Conservation (phyloP, 306 rosid species). For the Quercus variabilis region DNA sequence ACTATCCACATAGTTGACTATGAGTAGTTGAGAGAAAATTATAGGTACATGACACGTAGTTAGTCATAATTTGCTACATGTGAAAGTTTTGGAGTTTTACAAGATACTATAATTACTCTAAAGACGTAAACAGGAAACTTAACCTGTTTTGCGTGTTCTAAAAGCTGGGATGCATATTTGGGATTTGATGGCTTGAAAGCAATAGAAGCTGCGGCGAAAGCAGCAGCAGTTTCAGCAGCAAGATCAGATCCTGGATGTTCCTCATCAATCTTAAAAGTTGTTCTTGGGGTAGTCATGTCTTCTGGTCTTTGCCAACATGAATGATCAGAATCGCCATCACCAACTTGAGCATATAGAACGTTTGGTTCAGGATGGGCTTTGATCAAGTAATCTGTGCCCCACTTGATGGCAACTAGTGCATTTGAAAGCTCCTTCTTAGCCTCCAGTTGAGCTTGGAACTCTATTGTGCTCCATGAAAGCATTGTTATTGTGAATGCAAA, state of each 20-base stretch:
- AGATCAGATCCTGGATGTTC: slow-evolving; percentile 60
- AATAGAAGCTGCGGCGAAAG: slow-evolving; percentile 61
- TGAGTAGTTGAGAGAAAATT: no score
- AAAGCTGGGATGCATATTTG: slow-evolving; percentile 22
- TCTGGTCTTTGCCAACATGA: slow-evolving; percentile 71
- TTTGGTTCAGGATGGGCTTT: slow-evolving; percentile 48
- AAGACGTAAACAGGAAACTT: neutral
- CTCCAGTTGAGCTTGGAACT: slow-evolving; percentile 26
- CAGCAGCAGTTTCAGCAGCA: slow-evolving; percentile 60
- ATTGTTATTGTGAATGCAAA: slow-evolving; percentile 84
- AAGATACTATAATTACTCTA: no score
- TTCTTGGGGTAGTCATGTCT: slow-evolving; percentile 56
- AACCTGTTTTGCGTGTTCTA: slow-evolving; percentile 50
- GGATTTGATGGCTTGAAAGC: slow-evolving; percentile 20
- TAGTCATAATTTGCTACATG: rapidly evolving
- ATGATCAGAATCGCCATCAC: slow-evolving; percentile 55
- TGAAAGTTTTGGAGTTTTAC: no score
- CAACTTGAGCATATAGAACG: slow-evolving; percentile 45
- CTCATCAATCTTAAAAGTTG: slow-evolving; percentile 25
- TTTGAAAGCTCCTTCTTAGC: slow-evolving; percentile 31
- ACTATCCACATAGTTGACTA: no score
- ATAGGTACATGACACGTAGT: rapidly evolving
- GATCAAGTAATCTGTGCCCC: slow-evolving; percentile 65
- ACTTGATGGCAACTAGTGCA: slow-evolving; percentile 44
- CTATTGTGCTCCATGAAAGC: slow-evolving; percentile 74